Percentiles rank a stretch among this genome's conserved stretches.
Evolutionary conservation across 306 rosid genomes (phyloP).

Genomic region (Calophaca sinica): DNA sequence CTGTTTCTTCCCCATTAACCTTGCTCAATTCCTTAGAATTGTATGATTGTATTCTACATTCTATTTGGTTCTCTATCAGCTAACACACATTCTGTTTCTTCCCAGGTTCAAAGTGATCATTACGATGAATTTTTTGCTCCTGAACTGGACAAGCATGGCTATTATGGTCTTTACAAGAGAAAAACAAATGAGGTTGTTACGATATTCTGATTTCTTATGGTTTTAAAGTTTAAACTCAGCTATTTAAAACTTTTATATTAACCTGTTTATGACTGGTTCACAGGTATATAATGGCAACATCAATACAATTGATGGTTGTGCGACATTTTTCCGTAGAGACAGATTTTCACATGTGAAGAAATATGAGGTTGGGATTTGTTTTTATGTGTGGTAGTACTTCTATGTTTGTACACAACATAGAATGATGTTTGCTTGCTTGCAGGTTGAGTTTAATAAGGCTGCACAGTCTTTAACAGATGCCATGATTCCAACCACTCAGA

Average conservation of each 20-base stretch:
- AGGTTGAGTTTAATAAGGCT: slow-evolving; percentile 99
- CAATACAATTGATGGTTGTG: slow-evolving; percentile 92
- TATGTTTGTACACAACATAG: slow-evolving; percentile 25
- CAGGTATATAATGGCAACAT: slow-evolving; percentile 80
- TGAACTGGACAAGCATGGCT: slow-evolving; percentile 98
- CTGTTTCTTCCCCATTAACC: slow-evolving; percentile 21
- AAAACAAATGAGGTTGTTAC: slow-evolving; percentile 89
- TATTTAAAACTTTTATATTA: slow-evolving; percentile 12
- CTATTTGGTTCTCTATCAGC: slow-evolving; percentile 25
- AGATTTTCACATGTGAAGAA: slow-evolving; percentile 96
- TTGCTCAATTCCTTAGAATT: background rate
- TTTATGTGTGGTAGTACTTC: slow-evolving; percentile 15
- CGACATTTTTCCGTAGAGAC: slow-evolving; percentile 97
- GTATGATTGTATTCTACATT: slow-evolving; percentile 5
- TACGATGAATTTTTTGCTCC: slow-evolving; percentile 92
- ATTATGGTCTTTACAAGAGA: slow-evolving; percentile 87
- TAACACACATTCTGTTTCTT: slow-evolving; percentile 31
- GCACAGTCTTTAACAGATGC: slow-evolving; percentile 98
- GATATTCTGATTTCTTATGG: slow-evolving; percentile 23
- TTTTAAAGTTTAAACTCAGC: background rate
- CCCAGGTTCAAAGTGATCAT: slow-evolving; percentile 93
- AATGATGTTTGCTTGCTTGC: slow-evolving; percentile 48
- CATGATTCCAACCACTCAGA: slow-evolving; percentile 82
- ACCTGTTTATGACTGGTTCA: slow-evolving; percentile 35
- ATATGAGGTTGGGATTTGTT: slow-evolving; percentile 76